Evolutionary conservation across 73 alveolate species (phyloP).

Genomic region (Strombidium stylifer): DNA sequence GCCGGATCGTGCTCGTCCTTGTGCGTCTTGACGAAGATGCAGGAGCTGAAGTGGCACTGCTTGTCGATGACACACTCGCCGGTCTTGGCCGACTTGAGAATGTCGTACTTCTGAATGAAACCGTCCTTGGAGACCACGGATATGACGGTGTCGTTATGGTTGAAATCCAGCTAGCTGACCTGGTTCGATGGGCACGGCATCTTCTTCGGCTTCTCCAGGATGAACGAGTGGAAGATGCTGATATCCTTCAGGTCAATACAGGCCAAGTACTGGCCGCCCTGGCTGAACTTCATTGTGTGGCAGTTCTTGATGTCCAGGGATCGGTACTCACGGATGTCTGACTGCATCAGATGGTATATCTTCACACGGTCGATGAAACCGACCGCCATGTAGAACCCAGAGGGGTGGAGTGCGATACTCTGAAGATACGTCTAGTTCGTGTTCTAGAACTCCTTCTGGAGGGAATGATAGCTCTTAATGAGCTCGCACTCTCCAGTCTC

Average conservation of each 20-base stretch:
- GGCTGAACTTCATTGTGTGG: conserved; percentile 77
- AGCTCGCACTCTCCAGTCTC: conserved; percentile 73
- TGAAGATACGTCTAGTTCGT: conserved; percentile 45
- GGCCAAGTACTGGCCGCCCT: conserved; percentile 92
- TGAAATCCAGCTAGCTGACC: conserved; percentile 13
- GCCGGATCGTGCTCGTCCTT: too few relatives aligned
- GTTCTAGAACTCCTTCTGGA: conserved; percentile 2
- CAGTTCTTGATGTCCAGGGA: conserved; percentile 75
- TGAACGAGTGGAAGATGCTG: conserved; percentile 81
- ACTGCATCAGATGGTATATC: conserved; percentile 86
- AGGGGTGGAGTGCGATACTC: conserved; percentile 95
- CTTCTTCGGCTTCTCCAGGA: conserved; percentile 69
- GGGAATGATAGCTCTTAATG: conserved; percentile 60
- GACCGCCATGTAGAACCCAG: conserved; percentile 97
- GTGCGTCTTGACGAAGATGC: too few relatives aligned
- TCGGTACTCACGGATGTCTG: conserved; percentile 84
- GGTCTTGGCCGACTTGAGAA: neutral
- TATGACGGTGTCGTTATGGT: conserved; percentile 22
- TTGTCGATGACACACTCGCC: conserved; percentile 34
- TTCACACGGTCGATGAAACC: conserved; percentile 95
- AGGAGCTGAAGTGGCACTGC: too few relatives aligned
- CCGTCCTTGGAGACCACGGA: conserved; percentile 40
- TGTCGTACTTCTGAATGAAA: conserved; percentile 13
- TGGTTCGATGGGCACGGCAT: conserved; percentile 21
- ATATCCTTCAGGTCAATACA: conserved; percentile 80